Percentiles rank a stretch among this genome's conserved stretches.
Evolutionary conservation across 306 rosid genomes (phyloP).

Genomic region (Quercus dentata): DNA sequence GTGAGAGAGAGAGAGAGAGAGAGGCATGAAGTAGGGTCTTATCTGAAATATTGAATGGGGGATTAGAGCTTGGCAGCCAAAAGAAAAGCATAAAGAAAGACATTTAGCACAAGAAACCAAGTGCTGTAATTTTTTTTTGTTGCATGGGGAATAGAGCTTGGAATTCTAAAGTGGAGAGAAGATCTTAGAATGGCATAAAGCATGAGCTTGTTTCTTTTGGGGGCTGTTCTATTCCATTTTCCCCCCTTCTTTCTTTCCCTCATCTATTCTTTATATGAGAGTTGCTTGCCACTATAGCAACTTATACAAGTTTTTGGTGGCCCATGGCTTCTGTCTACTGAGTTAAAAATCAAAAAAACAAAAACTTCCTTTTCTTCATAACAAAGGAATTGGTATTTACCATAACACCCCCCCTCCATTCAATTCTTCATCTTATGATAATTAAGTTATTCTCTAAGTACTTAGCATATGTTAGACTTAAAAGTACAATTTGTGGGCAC

Average conservation of each 20-base stretch:
- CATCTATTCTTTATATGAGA: conserved; percentile 55
- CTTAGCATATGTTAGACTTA: not conserved
- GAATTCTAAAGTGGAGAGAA: conserved; percentile 76
- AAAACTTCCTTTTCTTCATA: conserved; percentile 52
- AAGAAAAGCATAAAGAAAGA: conserved; percentile 61
- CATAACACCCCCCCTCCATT: conserved; percentile 20
- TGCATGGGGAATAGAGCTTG: conserved; percentile 85
- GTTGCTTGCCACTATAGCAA: conserved; percentile 40
- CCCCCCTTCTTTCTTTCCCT: conserved; percentile 10
- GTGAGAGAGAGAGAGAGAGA: not conserved
- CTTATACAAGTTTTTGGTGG: conserved; percentile 32
- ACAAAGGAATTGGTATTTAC: conserved; percentile 60
- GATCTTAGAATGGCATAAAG: conserved; percentile 80
- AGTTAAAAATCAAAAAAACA: conserved; percentile 30
- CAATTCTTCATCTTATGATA: not conserved
- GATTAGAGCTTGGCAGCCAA: conserved; percentile 28
- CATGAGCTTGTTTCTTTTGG: conserved; percentile 79
- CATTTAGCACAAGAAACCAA: conserved; percentile 51
- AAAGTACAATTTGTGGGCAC: not conserved
- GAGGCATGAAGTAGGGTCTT: conserved; percentile 2
- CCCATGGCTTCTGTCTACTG: conserved; percentile 32
- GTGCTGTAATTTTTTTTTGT: conserved; percentile 36
- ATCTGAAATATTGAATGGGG: conserved; percentile 7
- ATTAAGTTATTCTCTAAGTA: not conserved
- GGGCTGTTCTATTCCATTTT: conserved; percentile 42